A percentile compares a stretch with the other conserved stretches of the same genome.
phyloP scores from a whole-genome alignment of 1,284 basidiomycete genomes.

The Trichosporon sp. region DNA sequence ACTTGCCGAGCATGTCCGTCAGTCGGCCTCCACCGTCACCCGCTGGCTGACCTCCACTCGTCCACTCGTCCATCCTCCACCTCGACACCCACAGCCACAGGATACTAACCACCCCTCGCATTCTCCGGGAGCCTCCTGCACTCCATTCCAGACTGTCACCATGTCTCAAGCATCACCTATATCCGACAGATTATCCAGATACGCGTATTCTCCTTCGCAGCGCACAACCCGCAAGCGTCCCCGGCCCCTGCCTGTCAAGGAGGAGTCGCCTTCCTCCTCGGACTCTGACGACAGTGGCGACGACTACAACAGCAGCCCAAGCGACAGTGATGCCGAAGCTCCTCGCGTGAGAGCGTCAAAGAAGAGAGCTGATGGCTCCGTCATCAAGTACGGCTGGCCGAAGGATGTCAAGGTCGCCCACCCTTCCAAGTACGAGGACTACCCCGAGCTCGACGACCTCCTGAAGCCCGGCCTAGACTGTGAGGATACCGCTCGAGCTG shows the following conservation, averaged over 20 bases:
- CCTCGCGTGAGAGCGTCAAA: neutral
- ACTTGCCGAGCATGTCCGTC: neutral
- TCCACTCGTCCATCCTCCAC: too few species aligned
- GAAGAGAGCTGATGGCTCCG: neutral
- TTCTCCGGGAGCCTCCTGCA: neutral
- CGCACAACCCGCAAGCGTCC: neutral
- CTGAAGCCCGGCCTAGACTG: conserved; percentile 6
- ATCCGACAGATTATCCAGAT: neutral
- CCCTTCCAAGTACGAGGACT: neutral
- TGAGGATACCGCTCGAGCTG: neutral
- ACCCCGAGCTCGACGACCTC: neutral
- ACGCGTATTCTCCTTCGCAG: neutral
- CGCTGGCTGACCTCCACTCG: neutral
- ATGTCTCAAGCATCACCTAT: neutral
- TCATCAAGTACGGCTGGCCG: neutral
- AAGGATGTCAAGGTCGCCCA: neutral
- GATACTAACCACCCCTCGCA: neutral
- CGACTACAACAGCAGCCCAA: neutral
- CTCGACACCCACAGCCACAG: neutral
- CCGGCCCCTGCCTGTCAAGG: neutral
- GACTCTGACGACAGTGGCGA: neutral
- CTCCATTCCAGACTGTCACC: neutral
- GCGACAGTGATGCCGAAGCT: neutral
- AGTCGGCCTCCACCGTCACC: neutral
- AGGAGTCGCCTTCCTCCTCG: neutral